A percentile compares a stretch with the other conserved stretches of the same genome.
Conservation (phyloP, 2,329 filamentous ascomycete genomes). For the Paracorniculantispora psalliotae region DNA sequence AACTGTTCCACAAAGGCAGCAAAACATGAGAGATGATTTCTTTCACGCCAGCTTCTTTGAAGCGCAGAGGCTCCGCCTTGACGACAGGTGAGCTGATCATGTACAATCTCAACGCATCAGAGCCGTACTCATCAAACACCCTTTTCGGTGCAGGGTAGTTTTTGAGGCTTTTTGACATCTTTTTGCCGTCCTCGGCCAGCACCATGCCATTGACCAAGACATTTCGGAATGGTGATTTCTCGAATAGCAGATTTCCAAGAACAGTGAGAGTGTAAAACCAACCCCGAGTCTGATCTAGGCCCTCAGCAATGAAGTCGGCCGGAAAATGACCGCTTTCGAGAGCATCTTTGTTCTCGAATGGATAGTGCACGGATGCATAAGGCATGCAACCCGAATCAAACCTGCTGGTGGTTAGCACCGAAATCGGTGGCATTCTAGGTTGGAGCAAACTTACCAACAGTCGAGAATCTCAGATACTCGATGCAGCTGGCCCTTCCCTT, state of each 20-base stretch:
- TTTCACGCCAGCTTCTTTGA: slow-evolving; percentile 24
- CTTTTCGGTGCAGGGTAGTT: slow-evolving; percentile 22
- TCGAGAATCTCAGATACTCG: slow-evolving; percentile 88
- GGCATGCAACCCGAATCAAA: slow-evolving; percentile 87
- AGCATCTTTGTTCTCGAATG: slow-evolving; percentile 22
- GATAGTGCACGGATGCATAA: slow-evolving; percentile 23
- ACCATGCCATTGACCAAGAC: slow-evolving; percentile 25
- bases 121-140: slow-evolving; percentile 22
- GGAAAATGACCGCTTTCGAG: slow-evolving; percentile 21
- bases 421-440: neutral
- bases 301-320: slow-evolving; percentile 25
- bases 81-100: slow-evolving; percentile 26
- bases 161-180: slow-evolving; percentile 26
- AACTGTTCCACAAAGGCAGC: slow-evolving; percentile 26
- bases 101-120: slow-evolving; percentile 24
- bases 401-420: neutral
- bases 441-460: slow-evolving; percentile 58
- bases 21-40: slow-evolving; percentile 22
- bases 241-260: slow-evolving; percentile 23
- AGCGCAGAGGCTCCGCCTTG: slow-evolving; percentile 22
- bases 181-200: slow-evolving; percentile 25
- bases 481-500: slow-evolving; percentile 76
- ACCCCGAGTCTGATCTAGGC: slow-evolving; percentile 25
- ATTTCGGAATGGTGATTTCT: slow-evolving; percentile 24
- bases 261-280: slow-evolving; percentile 26